Evolutionary conservation across 2,329 filamentous ascomycete species (phyloP).

Genomic region (Cladosporium sp.): DNA sequence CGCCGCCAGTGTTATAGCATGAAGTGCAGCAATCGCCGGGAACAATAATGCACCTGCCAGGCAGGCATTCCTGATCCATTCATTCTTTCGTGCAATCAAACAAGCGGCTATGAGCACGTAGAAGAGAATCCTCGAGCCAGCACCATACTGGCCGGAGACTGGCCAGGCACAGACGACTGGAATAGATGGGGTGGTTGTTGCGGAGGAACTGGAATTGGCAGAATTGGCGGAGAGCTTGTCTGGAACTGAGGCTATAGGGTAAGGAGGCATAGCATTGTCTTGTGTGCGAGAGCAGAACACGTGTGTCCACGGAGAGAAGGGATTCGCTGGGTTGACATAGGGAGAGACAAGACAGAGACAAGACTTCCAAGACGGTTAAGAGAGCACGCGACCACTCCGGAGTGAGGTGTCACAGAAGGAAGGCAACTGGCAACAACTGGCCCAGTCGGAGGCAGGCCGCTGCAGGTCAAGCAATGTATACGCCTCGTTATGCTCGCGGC

Average conservation of each 20-base stretch:
- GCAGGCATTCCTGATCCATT: conserved; percentile 65
- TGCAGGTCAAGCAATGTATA: background rate
- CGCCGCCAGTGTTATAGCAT: conserved; percentile 62
- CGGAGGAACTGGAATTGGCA: background rate
- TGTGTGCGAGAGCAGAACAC: background rate
- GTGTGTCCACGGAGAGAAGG: background rate
- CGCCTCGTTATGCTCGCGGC: background rate
- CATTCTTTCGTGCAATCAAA: conserved; percentile 61
- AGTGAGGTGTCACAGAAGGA: conserved; percentile 2
- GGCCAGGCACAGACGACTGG: conserved; percentile 61
- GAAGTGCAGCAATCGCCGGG: conserved; percentile 65
- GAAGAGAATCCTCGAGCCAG: conserved; percentile 58
- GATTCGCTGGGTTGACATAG: background rate
- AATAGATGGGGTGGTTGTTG: conserved; percentile 27
- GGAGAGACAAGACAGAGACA: background rate
- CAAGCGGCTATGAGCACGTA: conserved; percentile 66
- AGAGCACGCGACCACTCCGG: conserved; percentile 1
- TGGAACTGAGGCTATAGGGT: background rate
- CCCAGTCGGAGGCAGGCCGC: conserved; percentile 5
- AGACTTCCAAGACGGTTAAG: conserved; percentile 2
- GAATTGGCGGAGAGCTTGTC: background rate
- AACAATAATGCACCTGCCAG: conserved; percentile 64
- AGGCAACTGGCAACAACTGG: background rate
- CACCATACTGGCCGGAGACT: conserved; percentile 59
- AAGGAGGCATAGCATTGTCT: background rate